Conservation (phyloP, 768 basidiomycete species). For the Cystoderma amianthinum region DNA sequence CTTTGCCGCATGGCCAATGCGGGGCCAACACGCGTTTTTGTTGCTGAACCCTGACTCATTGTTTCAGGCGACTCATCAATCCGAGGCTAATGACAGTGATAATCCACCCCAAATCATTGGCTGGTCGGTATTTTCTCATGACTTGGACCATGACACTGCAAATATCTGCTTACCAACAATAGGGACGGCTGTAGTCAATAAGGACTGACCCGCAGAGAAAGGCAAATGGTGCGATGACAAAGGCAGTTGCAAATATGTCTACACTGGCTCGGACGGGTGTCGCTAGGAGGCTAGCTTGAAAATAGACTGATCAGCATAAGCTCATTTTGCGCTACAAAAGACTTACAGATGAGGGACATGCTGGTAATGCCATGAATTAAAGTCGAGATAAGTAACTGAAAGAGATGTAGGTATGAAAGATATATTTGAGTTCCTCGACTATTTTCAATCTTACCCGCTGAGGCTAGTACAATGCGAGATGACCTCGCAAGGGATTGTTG, state of each 20-base stretch:
- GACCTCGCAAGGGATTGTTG: too few species aligned
- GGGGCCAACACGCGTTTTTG: too few species aligned
- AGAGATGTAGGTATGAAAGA: neutral
- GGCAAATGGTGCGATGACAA: conserved; percentile 29
- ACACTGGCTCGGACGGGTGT: conserved; percentile 29
- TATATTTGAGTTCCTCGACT: conserved; percentile 22
- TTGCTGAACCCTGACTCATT: too few species aligned
- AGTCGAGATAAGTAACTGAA: neutral
- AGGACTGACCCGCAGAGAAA: conserved; percentile 32
- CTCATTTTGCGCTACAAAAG: neutral
- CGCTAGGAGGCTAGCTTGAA: conserved; percentile 32
- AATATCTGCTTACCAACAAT: too few species aligned
- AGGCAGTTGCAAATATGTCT: conserved; percentile 21
- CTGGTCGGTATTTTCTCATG: conserved; percentile 16
- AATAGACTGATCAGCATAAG: conserved; percentile 25
- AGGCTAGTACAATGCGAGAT: conserved; percentile 6
- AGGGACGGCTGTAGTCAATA: too few species aligned
- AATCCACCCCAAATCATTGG: conserved; percentile 26
- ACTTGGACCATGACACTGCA: too few species aligned
- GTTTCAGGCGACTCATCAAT: too few species aligned
- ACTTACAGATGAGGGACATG: neutral
- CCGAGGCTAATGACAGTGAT: too few species aligned
- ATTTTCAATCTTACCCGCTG: conserved; percentile 28
- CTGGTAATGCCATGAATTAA: too few species aligned
- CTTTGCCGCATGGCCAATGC: too few species aligned